phyloP scores from a whole-genome alignment of 2,329 filamentous ascomycete genomes.

The Stachybotrys chlorohalonatus region DNA sequence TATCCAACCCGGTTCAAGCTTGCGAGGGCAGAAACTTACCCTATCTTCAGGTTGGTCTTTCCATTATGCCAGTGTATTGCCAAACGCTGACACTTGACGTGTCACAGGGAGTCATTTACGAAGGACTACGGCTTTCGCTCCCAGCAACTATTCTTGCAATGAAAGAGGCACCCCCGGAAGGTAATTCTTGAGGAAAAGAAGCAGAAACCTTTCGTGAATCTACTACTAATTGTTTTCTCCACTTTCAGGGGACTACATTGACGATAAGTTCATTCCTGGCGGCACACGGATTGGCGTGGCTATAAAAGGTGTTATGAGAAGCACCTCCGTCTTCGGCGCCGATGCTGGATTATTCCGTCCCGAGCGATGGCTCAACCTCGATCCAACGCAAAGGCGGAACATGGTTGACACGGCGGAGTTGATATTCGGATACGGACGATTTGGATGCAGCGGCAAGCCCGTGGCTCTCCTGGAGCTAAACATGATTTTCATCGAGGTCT shows the following conservation, averaged over 20 bases:
- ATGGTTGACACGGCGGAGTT: background rate
- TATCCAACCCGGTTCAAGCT: conserved; percentile 17
- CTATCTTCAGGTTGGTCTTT: conserved; percentile 26
- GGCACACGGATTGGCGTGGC: conserved; percentile 12
- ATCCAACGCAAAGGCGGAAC: background rate
- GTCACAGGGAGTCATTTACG: background rate
- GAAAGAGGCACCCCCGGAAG: conserved; percentile 14
- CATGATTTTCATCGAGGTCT: conserved; percentile 30
- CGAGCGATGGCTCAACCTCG: conserved; percentile 1
- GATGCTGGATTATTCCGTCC: background rate
- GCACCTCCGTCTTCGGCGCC: background rate
- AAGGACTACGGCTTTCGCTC: background rate
- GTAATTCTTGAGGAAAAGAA: background rate
- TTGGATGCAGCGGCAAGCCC: conserved; percentile 20
- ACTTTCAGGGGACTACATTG: conserved; percentile 13
- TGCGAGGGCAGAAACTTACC: conserved; percentile 19
- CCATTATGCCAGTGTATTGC: background rate
- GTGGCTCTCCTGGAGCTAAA: conserved; percentile 32
- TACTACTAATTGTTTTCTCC: no score
- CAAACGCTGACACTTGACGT: background rate
- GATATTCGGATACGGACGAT: background rate
- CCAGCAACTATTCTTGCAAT: conserved; percentile 12
- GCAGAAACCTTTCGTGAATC: no score
- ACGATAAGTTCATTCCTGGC: conserved; percentile 16
- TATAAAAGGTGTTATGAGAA: background rate